Evolutionary conservation across 148 eudicot genomes (phyloP).

Genomic region (Arbutus unedo): DNA sequence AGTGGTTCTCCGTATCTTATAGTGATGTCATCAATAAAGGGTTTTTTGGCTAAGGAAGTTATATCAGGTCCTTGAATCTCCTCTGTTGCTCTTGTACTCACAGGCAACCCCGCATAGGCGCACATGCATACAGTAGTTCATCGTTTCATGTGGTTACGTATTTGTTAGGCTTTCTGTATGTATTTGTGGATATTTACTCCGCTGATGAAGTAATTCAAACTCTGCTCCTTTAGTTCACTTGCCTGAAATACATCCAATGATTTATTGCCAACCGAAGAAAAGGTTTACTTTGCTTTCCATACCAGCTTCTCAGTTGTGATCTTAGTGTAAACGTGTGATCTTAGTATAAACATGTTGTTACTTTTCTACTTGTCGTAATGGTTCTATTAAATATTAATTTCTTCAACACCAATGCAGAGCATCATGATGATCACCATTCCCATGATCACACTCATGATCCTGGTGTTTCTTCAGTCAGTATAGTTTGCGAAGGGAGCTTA

Average conservation of each 20-base stretch:
- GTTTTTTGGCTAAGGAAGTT: not conserved
- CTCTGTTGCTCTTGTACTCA: not conserved
- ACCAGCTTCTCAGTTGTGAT: not conserved
- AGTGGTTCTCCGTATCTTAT: not conserved
- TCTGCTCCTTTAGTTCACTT: not conserved
- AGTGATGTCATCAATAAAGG: not conserved
- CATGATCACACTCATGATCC: constrained; percentile 98
- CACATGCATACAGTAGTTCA: not conserved
- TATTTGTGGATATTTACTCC: not conserved
- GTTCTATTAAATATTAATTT: not conserved
- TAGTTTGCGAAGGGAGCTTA: constrained; percentile 95
- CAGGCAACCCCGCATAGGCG: not conserved
- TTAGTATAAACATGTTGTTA: not conserved
- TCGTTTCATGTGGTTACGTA: not conserved
- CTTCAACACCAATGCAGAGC: constrained; percentile 48
- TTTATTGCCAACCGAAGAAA: not conserved
- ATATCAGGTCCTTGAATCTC: not conserved
- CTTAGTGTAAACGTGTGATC: not conserved
- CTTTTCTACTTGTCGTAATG: not conserved
- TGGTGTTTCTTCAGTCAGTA: constrained; percentile 96
- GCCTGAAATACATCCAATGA: not conserved
- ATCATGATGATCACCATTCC: constrained; percentile 73
- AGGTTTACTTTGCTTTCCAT: not conserved
- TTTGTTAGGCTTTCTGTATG: not conserved
- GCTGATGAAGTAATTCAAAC: not conserved